Evolutionary conservation across 2,329 filamentous ascomycete genomes (phyloP), one percentile per base, ranked within the genome.

Genomic region (Phaeophleospora eucalypticola): DNA sequence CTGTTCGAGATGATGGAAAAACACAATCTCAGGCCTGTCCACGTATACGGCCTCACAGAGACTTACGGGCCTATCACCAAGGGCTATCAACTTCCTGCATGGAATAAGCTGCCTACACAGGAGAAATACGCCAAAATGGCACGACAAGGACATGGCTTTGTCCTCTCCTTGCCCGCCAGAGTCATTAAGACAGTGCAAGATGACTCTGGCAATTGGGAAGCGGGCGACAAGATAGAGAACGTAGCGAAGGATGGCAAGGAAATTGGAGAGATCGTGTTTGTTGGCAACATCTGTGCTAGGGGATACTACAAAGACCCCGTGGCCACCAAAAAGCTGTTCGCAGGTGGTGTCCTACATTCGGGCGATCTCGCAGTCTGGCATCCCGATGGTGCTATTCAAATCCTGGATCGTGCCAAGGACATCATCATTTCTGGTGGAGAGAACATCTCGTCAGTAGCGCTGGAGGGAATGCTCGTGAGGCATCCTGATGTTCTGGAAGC

Each of bases 371-470:
- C 93, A 1, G 90, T 97, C 0, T 90, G 87, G 86, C 88, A 96
- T 70, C 78, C 85, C 0, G 93, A 97, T 65, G 90, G 91, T 1
- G 86, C 87, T 48, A 84, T 89, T 36, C 89, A 97, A 72, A 95
- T 98, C 54, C 74, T 94, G 48, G 93, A 98, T 69, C 80, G 93
- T 16, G 87, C 89, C 12, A 98, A 98, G 73, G 93, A 98, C 65
- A 96, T 98, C 43, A 98, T 98, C 62, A 98, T 98, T 53, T 94
- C 87, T 43, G 90, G 91, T 38, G 93, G 93, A 47, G 93, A 98
- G 68, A 98, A 98, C 66, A 97, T 98, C 52, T 95, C 88, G 2
- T 94, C 87, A 0, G 86, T 98, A 1, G 89, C 93, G 0, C 78
- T 98, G 3, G 93, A 98, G 70, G 82, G 84, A 49, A 88, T 95